Conservation (phyloP, 1,284 basidiomycete genomes). For the Ganoderma resinaceum region DNA sequence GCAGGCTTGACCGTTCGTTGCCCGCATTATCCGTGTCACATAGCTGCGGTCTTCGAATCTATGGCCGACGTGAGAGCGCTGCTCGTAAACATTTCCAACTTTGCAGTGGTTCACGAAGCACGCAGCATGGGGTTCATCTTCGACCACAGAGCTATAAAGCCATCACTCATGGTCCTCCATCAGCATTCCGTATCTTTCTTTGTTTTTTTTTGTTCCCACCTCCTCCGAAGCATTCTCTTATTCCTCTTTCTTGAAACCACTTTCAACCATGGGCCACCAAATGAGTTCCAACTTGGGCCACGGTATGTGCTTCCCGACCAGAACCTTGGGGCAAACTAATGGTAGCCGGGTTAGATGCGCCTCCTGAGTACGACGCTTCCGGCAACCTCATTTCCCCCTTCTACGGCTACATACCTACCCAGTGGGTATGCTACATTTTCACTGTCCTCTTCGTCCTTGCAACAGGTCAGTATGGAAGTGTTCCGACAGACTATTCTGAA, state of each 20-base stretch:
- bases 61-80: background rate
- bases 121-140: background rate
- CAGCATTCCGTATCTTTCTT: background rate
- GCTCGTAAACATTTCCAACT: background rate
- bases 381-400: conserved; percentile 18
- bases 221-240: conserved; percentile 22
- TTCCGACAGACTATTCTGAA: too few relatives aligned
- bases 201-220: too few relatives aligned
- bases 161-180: background rate
- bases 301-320: background rate
- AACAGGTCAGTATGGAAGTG: conserved; percentile 14
- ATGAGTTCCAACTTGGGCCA: conserved; percentile 8
- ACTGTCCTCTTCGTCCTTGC: conserved; percentile 20
- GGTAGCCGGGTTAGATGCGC: background rate
- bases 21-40: background rate
- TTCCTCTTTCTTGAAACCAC: conserved; percentile 3
- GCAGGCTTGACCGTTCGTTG: background rate
- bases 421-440: conserved; percentile 20
- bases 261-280: conserved; percentile 1
- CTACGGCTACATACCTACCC: conserved; percentile 22
- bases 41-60: background rate
- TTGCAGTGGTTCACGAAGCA: background rate
- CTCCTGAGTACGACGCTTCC: conserved; percentile 6
- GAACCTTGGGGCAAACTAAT: background rate
- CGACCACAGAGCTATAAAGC: background rate